phyloP scores from a whole-genome alignment of 495 filamentous ascomycete species.

The Neurospora pannonica region DNA sequence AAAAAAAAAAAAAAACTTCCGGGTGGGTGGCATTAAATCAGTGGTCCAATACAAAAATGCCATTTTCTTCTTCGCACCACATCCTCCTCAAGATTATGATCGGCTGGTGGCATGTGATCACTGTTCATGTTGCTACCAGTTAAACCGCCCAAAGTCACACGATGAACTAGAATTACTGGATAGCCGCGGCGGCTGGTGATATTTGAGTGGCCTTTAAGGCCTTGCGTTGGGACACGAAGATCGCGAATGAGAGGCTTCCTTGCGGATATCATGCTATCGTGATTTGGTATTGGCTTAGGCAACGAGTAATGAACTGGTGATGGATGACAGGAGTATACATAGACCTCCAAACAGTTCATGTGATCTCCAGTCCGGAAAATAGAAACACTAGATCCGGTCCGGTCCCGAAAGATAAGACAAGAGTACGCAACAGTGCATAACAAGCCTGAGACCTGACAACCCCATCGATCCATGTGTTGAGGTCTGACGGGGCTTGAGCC shows the following conservation, averaged over 20 bases:
- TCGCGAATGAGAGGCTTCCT: neutral
- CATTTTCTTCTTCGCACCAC: neutral
- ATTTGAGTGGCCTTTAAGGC: neutral
- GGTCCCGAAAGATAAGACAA: neutral
- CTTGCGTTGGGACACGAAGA: neutral
- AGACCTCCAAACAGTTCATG: neutral
- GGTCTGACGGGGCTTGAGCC: neutral
- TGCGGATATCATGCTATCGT: neutral
- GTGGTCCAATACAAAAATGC: neutral
- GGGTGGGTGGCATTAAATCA: neutral
- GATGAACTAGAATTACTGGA: neutral
- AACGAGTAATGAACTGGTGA: neutral
- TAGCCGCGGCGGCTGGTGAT: neutral
- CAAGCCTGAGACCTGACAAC: neutral
- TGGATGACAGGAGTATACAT: neutral
- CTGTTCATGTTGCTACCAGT: neutral
- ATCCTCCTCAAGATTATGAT: neutral
- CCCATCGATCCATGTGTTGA: neutral
- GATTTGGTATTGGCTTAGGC: neutral
- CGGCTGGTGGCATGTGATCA: neutral
- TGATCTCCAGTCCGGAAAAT: neutral
- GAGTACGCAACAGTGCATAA: neutral
- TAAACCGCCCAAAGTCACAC: neutral
- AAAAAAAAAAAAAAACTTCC: neutral
- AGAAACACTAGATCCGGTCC: neutral